phyloP scores from a whole-genome alignment of 108 stramenopile genomes.

The Fragilariopsis cylindrus region DNA sequence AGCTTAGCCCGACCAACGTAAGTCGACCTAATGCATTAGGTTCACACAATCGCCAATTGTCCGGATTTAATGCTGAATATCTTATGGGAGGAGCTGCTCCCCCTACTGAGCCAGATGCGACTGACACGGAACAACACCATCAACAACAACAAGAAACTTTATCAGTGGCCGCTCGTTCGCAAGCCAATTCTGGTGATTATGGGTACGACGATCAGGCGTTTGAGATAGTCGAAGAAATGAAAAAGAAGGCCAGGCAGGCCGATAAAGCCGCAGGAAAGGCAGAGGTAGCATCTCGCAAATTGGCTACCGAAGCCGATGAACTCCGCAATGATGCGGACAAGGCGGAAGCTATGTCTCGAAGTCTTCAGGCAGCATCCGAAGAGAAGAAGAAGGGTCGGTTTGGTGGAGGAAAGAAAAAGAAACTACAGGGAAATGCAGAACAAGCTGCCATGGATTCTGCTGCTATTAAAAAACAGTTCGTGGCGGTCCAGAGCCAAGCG shows the following conservation, averaged over 20 bases:
- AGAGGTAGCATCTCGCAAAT: conserved; percentile 42
- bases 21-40: conserved; percentile 12
- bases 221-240: conserved; percentile 47
- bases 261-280: conserved; percentile 59
- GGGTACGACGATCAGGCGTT: conserved; percentile 35
- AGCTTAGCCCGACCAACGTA: conserved; percentile 19
- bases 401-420: conserved; percentile 66
- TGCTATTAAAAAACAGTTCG: conserved; percentile 53
- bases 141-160: not conserved
- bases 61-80: conserved; percentile 35
- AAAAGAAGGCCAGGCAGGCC: conserved; percentile 50
- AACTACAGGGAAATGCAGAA: conserved; percentile 59
- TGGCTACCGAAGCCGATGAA: conserved; percentile 53
- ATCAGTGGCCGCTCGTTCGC: conserved; percentile 22
- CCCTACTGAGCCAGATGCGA: conserved; percentile 15
- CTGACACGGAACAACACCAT: no score
- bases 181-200: conserved; percentile 24
- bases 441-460: conserved; percentile 50
- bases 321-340: conserved; percentile 60
- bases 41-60: conserved; percentile 10
- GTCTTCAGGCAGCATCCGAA: conserved; percentile 36
- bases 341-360: conserved; percentile 53
- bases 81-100: conserved; percentile 49
- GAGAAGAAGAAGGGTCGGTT: conserved; percentile 68
- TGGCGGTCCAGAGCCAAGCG: conserved; percentile 57